Evolutionary conservation across 345 rosid genomes (phyloP).

Genomic region (Odontarrhena argentea): DNA sequence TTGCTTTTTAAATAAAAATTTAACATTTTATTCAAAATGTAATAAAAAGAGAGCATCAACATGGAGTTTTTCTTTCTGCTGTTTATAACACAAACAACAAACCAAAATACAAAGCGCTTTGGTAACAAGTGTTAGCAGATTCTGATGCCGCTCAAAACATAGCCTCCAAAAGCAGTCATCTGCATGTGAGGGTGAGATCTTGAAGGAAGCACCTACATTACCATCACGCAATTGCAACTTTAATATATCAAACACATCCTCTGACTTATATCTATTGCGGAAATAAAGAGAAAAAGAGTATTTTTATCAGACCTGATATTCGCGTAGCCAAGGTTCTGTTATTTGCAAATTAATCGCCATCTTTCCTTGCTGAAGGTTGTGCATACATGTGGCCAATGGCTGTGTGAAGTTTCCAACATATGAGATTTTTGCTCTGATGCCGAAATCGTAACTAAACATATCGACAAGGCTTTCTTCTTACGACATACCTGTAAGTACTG

Average conservation of each 20-base stretch:
- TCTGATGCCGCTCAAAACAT: constrained; percentile 79
- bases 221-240: background rate
- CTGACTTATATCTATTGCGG: background rate
- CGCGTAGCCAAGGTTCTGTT: constrained; percentile 96
- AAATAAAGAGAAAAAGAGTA: background rate
- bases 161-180: constrained; percentile 86
- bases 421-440: constrained; percentile 11
- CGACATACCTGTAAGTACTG: constrained; percentile 78
- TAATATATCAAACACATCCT: background rate
- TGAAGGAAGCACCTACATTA: constrained; percentile 74
- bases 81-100: constrained; percentile 28
- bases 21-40: too few species aligned
- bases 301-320: constrained; percentile 62
- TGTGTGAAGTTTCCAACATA: constrained; percentile 41
- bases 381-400: constrained; percentile 93
- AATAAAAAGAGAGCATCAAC: background rate
- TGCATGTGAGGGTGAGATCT: constrained; percentile 96
- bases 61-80: background rate
- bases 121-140: constrained; percentile 42
- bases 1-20: too few species aligned
- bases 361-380: constrained; percentile 71
- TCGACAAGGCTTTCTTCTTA: background rate
- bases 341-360: constrained; percentile 86
- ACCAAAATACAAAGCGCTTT: constrained; percentile 24
- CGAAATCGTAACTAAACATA: background rate